A percentile compares a stretch with the other conserved stretches of the same genome.
Evolutionary conservation across 441 rosid species (phyloP).

Genomic region (Populus hybrid): DNA sequence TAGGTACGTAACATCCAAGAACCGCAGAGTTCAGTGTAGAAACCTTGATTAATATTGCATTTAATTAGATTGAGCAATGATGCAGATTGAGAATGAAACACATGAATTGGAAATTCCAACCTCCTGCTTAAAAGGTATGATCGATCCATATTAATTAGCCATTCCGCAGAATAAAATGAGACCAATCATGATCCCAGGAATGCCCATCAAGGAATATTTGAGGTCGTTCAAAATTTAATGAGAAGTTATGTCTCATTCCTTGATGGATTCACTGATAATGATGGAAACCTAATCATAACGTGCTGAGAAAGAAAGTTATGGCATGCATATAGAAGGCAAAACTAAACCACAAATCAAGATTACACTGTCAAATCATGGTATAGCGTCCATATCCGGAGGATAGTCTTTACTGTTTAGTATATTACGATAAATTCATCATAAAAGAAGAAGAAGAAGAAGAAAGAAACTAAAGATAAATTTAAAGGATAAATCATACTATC

Average conservation of each 20-base stretch:
- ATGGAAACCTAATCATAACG: slow-evolving; percentile 21
- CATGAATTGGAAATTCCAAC: background rate
- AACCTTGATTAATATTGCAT: too few species aligned
- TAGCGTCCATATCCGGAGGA: background rate
- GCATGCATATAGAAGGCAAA: slow-evolving; percentile 3
- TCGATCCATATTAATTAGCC: background rate
- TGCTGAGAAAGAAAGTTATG: slow-evolving; percentile 10
- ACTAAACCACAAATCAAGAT: slow-evolving; percentile 23
- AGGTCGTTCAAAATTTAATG: slow-evolving; percentile 7
- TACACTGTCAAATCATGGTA: slow-evolving; percentile 13
- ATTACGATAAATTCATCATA: background rate
- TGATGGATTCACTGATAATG: slow-evolving; percentile 14
- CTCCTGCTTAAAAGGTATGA: background rate
- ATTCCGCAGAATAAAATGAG: background rate
- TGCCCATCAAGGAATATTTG: background rate
- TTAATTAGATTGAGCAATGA: too few species aligned
- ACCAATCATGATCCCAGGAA: slow-evolving; percentile 16
- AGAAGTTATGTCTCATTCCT: slow-evolving; percentile 13
- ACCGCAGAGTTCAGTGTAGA: too few species aligned
- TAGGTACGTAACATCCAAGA: too few species aligned
- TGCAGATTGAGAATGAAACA: background rate
- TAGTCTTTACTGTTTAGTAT: background rate
- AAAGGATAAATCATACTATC: too few species aligned
- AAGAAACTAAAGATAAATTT: too few species aligned
- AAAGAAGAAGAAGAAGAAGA: background rate